phyloP scores from a whole-genome alignment of 495 filamentous ascomycete species.

The Annulohypoxylon maeteangense region DNA sequence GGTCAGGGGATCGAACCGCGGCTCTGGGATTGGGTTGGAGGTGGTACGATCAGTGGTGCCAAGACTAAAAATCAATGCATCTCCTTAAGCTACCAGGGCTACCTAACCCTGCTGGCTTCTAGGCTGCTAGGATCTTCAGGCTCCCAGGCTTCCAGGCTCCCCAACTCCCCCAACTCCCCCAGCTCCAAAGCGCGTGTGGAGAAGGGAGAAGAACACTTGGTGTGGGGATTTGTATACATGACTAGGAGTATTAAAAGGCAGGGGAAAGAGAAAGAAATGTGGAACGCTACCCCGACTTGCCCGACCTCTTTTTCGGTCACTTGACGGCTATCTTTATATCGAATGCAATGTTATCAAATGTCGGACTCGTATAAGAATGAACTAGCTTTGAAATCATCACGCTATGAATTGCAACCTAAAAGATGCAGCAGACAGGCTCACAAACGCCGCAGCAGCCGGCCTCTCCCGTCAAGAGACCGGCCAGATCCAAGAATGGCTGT shows the following conservation, averaged over 20 bases:
- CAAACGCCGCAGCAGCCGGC: neutral
- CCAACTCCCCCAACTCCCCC: slow-evolving; percentile 3
- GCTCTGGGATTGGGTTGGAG: slow-evolving; percentile 12
- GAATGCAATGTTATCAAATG: slow-evolving; percentile 19
- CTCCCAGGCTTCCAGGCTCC: slow-evolving; percentile 16
- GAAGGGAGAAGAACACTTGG: neutral
- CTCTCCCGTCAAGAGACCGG: slow-evolving; percentile 22
- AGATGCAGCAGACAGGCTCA: slow-evolving; percentile 22
- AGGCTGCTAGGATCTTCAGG: slow-evolving; percentile 32
- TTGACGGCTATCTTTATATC: slow-evolving; percentile 11
- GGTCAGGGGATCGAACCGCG: slow-evolving; percentile 31
- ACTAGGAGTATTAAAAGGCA: neutral
- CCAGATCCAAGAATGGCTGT: slow-evolving; percentile 39
- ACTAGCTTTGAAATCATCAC: neutral
- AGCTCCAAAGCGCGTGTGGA: slow-evolving; percentile 8
- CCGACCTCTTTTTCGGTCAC: slow-evolving; percentile 11
- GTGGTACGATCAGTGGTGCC: slow-evolving; percentile 15
- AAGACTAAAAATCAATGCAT: slow-evolving; percentile 7
- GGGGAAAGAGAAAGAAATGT: slow-evolving; percentile 14
- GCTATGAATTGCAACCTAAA: slow-evolving; percentile 8
- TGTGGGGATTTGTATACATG: slow-evolving; percentile 12
- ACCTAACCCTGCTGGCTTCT: too few relatives aligned
- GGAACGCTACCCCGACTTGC: slow-evolving; percentile 22
- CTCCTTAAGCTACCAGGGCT: neutral
- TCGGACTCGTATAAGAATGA: slow-evolving; percentile 17